phyloP scores from a whole-genome alignment of 805 yeast genomes.

The Ogataea kodamae region DNA sequence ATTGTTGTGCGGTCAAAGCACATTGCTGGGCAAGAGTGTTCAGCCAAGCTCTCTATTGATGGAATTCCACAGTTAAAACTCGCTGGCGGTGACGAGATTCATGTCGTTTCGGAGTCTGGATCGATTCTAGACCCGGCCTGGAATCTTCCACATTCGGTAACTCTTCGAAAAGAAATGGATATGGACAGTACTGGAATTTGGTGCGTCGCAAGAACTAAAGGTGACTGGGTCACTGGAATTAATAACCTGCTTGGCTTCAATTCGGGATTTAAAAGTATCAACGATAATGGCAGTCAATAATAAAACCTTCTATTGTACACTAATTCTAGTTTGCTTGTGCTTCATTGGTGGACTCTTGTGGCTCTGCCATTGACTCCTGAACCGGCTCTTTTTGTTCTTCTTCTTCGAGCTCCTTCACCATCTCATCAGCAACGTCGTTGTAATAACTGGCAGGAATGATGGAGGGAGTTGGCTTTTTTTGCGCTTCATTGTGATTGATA shows the following conservation, averaged over 20 bases:
- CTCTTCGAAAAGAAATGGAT: slow-evolving; percentile 4
- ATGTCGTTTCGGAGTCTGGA: slow-evolving; percentile 63
- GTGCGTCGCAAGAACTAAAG: slow-evolving; percentile 79
- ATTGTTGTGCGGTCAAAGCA: slow-evolving; percentile 52
- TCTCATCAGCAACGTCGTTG: slow-evolving; percentile 28
- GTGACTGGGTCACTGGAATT: slow-evolving; percentile 90
- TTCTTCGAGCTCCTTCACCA: slow-evolving; percentile 27
- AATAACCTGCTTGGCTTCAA: slow-evolving; percentile 88
- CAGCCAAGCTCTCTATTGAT: slow-evolving; percentile 70
- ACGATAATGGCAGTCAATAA: slow-evolving; percentile 6
- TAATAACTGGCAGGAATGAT: slow-evolving; percentile 25
- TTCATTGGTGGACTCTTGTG: neutral
- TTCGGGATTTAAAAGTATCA: slow-evolving; percentile 61
- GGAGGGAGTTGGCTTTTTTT: slow-evolving; percentile 10
- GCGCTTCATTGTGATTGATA: slow-evolving; percentile 16
- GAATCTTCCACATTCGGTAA: slow-evolving; percentile 37
- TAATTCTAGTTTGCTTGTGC: slow-evolving; percentile 4
- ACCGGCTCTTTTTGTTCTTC: slow-evolving; percentile 13
- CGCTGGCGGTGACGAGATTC: slow-evolving; percentile 74
- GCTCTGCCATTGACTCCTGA: slow-evolving; percentile 1
- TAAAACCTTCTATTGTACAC: slow-evolving; percentile 2
- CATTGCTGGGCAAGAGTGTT: slow-evolving; percentile 23
- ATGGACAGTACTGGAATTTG: slow-evolving; percentile 59
- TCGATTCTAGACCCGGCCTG: slow-evolving; percentile 53
- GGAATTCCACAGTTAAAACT: slow-evolving; percentile 75